Evolutionary conservation across 306 rosid species (phyloP), one percentile per base, ranked within the genome.

Genomic region (Coriaria nepalensis): DNA sequence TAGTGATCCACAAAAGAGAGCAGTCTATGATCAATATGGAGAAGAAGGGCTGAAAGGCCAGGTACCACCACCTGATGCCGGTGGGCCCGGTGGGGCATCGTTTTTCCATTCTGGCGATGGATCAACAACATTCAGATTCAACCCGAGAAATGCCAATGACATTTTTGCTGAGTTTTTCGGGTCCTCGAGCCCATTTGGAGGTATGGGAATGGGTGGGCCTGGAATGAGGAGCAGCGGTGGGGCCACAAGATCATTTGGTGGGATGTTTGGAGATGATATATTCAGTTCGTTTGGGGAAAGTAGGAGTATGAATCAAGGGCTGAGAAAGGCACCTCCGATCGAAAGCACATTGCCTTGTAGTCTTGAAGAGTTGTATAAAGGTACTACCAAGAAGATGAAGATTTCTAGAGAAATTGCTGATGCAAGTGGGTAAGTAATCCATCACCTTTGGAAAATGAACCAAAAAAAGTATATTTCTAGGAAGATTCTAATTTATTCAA

Each of bases 21-120:
- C 82, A 56, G 61, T 87, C 47, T 87, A 87, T 66, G 96, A 83
- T 71, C 93, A 73, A 40, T 87, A 83, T 10, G 96, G 96, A 10
- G 96, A 87, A 64, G 90, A 86, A 56, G 94, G 94, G 4, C 81
- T 87, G 2, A 83, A 87, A 63, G 96, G 96, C 10, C 78, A 67
- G 46, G 76, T 71, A 49, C 96, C 96, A 38, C 79, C 93, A 0
- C 83, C 94, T 0, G 86, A 62, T 58, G 79, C 79, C 8, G 80
- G 65, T 6, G 80, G 53, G 10, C 65, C 68, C 11, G 76, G 76
- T 43, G 96, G 86, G 1, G 66, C 86, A 12, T 40, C 94, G 8
- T 86, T 67, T 71, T 86, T 86, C 78, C 90, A 66, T 39, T 58
- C 65, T 14, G 96, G 90, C 9, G 77, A 79, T 43, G 94, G 90